phyloP scores from a whole-genome alignment of 139 green algal genomes.

The Ettlia oleoabundans region DNA sequence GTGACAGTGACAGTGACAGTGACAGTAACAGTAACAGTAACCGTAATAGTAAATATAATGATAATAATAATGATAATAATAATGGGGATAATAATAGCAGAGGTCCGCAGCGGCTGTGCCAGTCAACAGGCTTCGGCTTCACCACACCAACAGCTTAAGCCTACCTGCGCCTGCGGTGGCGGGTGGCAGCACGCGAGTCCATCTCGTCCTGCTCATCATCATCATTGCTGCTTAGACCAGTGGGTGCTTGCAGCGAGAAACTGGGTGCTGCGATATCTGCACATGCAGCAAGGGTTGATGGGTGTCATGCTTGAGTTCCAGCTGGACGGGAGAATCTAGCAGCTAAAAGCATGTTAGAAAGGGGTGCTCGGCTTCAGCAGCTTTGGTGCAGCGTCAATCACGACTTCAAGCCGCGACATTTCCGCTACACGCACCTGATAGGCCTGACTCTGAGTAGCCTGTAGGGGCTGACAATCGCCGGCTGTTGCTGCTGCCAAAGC shows the following conservation, averaged over 20 bases:
- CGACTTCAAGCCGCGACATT: too few relatives aligned
- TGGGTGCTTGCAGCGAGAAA: slow-evolving; percentile 40
- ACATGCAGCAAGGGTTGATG: not conserved
- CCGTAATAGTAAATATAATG: too few relatives aligned
- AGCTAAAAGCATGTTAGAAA: not conserved
- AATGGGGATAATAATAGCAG: too few relatives aligned
- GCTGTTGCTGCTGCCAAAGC: not conserved
- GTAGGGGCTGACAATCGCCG: slow-evolving; percentile 20
- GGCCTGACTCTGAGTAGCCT: slow-evolving; percentile 12
- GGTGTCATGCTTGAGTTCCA: not conserved
- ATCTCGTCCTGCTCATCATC: slow-evolving; percentile 30
- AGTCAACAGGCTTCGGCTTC: too few relatives aligned
- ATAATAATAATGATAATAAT: too few relatives aligned
- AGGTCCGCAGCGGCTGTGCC: too few relatives aligned
- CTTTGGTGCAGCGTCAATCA: too few relatives aligned
- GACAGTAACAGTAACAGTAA: too few relatives aligned
- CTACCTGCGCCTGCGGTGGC: not conserved
- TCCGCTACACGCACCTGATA: slow-evolving; percentile 12
- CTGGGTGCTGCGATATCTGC: slow-evolving; percentile 14
- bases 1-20: too few relatives aligned
- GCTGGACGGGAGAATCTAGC: not conserved
- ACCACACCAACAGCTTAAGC: too few relatives aligned
- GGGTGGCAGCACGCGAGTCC: not conserved
- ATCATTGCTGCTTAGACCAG: slow-evolving; percentile 31
- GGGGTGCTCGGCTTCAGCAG: too few relatives aligned